These are phyloP conservation scores for Fusarium sp. DNA, from an alignment of 2,329 filamentous ascomycete genomes.

Conservation along the genomic window DNA sequence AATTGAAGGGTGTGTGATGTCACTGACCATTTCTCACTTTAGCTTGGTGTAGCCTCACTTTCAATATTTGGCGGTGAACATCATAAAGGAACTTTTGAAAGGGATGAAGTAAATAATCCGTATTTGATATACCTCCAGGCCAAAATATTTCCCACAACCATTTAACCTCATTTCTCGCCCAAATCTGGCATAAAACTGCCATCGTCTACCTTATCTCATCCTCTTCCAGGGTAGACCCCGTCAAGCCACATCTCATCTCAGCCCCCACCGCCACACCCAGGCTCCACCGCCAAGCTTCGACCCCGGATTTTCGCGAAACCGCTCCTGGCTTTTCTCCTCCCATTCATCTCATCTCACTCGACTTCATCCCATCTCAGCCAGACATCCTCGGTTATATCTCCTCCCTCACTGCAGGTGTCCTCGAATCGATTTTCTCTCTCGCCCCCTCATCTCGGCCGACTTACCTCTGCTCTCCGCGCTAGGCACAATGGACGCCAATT, in stretches of 20 bases:
- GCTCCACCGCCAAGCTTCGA: constrained; percentile 30
- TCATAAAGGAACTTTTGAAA: background rate
- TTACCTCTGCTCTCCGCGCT: background rate
- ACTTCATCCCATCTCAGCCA: constrained; percentile 13
- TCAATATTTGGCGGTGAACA: background rate
- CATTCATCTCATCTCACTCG: constrained; percentile 24
- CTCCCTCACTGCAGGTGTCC: background rate
- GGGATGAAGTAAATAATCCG: background rate
- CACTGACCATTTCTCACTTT: background rate
- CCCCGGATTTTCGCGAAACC: constrained; percentile 42
- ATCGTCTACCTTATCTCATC: background rate
- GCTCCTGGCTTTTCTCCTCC: constrained; percentile 28
- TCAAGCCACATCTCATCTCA: constrained; percentile 26
- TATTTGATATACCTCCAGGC: too few relatives aligned
- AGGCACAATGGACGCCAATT: constrained; percentile 15
- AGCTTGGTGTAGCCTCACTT: background rate
- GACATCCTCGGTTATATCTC: constrained; percentile 13
- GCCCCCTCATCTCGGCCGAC: background rate
- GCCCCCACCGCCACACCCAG: constrained; percentile 28
- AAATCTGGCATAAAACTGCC: background rate
- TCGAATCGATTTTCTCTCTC: background rate
- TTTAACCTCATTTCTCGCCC: background rate
- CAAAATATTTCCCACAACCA: too few relatives aligned
- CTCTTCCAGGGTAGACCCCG: background rate
- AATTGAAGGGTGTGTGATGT: background rate